Evolutionary conservation across 2,329 filamentous ascomycete genomes (phyloP).

Genomic region (Xylaria sp.): DNA sequence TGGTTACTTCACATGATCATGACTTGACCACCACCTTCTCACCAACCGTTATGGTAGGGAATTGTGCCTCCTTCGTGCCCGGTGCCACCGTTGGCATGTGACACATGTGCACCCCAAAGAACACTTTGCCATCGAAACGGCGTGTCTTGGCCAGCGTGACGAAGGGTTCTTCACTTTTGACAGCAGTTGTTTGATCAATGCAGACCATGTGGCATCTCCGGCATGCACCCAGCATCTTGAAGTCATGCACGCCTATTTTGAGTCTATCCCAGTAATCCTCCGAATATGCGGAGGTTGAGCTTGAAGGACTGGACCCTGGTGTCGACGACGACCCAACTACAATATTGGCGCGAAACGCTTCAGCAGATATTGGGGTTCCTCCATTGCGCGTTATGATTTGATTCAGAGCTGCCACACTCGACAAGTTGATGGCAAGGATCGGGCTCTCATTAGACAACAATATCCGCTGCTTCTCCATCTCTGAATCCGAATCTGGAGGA

Average conservation of each 20-base stretch:
- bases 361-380: conserved; percentile 60
- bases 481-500: conserved; percentile 53
- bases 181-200: conserved; percentile 76
- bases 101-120: conserved; percentile 79
- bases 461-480: conserved; percentile 52
- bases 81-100: conserved; percentile 32
- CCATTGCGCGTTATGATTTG: conserved; percentile 58
- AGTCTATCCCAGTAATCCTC: conserved; percentile 75
- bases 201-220: conserved; percentile 95
- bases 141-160: conserved; percentile 83
- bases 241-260: conserved; percentile 57
- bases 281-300: conserved; percentile 56
- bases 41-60: conserved; percentile 46
- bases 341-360: conserved; percentile 86
- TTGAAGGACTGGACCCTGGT: conserved; percentile 23
- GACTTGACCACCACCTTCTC: conserved; percentile 35
- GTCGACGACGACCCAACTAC: conserved; percentile 51
- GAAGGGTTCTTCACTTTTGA: conserved; percentile 78
- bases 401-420: conserved; percentile 76
- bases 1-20: conserved; percentile 2
- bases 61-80: conserved; percentile 31
- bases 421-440: conserved; percentile 75
- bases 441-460: conserved; percentile 90
- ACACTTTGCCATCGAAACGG: conserved; percentile 75
- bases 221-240: conserved; percentile 75